Conservation (phyloP, 257 asterid genomes). For the Nicotiana sylvestris region DNA sequence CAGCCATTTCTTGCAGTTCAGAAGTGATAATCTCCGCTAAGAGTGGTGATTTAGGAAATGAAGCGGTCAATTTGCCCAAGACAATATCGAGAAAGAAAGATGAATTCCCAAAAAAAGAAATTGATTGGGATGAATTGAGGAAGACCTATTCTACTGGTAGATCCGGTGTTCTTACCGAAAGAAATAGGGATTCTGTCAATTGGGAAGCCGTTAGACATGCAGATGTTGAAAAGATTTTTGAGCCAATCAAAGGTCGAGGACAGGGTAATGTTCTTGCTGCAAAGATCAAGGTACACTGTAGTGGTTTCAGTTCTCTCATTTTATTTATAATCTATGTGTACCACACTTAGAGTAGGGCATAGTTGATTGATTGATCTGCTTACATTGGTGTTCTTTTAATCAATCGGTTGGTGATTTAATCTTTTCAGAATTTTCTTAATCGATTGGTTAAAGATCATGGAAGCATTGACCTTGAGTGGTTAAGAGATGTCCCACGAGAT, state of each 20-base stretch:
- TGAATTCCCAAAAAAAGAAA: slow-evolving; percentile 4
- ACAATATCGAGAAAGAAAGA: slow-evolving; percentile 1
- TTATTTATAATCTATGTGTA: background rate
- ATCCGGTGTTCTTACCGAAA: slow-evolving; percentile 7
- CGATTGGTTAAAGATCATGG: slow-evolving; percentile 43
- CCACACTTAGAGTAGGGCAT: no score
- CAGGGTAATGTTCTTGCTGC: slow-evolving; percentile 35
- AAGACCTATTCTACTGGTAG: slow-evolving; percentile 11
- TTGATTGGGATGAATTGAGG: slow-evolving; percentile 50
- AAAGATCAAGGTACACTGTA: slow-evolving; percentile 47
- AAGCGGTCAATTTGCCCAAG: background rate
- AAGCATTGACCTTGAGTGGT: slow-evolving; percentile 61
- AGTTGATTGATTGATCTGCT: background rate
- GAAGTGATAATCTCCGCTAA: background rate
- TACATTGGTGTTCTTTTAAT: background rate
- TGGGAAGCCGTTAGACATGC: slow-evolving; percentile 60
- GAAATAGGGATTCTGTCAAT: slow-evolving; percentile 36
- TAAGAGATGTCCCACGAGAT: slow-evolving; percentile 48
- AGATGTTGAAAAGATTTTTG: slow-evolving; percentile 23
- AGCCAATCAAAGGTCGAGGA: slow-evolving; percentile 38
- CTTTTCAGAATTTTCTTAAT: slow-evolving; percentile 44
- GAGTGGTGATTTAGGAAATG: slow-evolving; percentile 1
- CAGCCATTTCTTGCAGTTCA: background rate
- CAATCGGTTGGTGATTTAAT: background rate
- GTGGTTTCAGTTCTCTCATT: background rate